These are phyloP conservation scores for Apiotrichum sp. DNA, from an alignment of 1,284 basidiomycete species.

Conservation along the genomic window DNA sequence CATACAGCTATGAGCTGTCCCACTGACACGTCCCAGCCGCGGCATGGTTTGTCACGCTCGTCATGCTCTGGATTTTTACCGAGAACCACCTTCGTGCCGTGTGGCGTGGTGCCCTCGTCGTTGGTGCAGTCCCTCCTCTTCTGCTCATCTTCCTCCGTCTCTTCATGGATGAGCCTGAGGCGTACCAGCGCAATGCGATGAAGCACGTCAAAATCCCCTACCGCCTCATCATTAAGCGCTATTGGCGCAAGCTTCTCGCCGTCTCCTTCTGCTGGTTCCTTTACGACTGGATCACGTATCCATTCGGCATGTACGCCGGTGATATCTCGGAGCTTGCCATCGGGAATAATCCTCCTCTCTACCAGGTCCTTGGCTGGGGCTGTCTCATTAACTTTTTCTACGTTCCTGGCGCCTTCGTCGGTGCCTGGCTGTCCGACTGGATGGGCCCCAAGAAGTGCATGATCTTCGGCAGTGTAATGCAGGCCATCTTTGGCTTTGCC, in stretches of 20 bases:
- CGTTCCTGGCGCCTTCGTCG: conserved; percentile 36
- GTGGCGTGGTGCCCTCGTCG: conserved; percentile 81
- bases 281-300: conserved; percentile 50
- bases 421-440: conserved; percentile 38
- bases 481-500: conserved; percentile 75
- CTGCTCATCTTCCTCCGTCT: conserved; percentile 77
- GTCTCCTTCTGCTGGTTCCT: conserved; percentile 57
- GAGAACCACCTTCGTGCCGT: conserved; percentile 71
- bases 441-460: conserved; percentile 55
- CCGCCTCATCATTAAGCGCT: conserved; percentile 68
- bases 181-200: conserved; percentile 55
- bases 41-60: conserved; percentile 73
- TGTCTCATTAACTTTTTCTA: conserved; percentile 51
- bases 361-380: conserved; percentile 40
- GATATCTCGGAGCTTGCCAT: conserved; percentile 46
- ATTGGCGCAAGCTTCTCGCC: conserved; percentile 45
- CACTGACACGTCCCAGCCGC: conserved; percentile 46
- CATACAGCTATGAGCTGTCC: conserved; percentile 48
- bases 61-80: conserved; percentile 81
- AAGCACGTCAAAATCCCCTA: conserved; percentile 58
- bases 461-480: conserved; percentile 64
- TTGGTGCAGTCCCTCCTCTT: conserved; percentile 75
- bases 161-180: conserved; percentile 66
- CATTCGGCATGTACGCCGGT: conserved; percentile 80
- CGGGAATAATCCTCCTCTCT: conserved; percentile 27